Base-by-base conservation (phyloP, 345 rosid genomes). In the Brassica juncea region DNA sequence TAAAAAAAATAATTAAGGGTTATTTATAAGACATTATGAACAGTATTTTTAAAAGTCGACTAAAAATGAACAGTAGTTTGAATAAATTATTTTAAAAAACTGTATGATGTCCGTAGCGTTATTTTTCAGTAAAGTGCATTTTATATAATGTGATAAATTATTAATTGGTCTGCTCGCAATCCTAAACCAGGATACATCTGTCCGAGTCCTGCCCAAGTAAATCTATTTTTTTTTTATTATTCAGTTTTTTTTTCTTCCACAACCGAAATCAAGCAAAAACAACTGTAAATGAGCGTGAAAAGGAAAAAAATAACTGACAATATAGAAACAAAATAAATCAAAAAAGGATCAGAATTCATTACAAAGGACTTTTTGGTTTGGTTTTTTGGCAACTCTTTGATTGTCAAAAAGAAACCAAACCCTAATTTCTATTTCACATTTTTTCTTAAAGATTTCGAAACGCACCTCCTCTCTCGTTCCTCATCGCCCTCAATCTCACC, bases 401-500 rank as follows among this genome's bases (percentile, higher is more conserved):
- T 70, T 62, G 66, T 70, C 64, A n/a, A 59, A n/a, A 30, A 2
- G 42, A 71, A 47, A 73, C 82, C 79, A 68, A 80, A 74, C 82
- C 82, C 82, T 74, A 80, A 80, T 74, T 62, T 61, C 5, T 9
- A 68, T 30, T 30, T 6, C 39, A 44, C 66, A 73, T 79, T 73
- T 68, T 27, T 27, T 27, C 4, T 28, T 28, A 28, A 19, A 19
- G 31, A 28, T 28, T 28, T 28, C 65, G 78, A 73, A 79, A 67
- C 82, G 82, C 70, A 6, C 70, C 54, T 68, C 73, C 68, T 78
- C 74, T 68, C 74, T 73, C 74, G 66, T 73, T 73, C 30, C 82
- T 79, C 74, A 79, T 79, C 82, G 71, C 66, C 70, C 70, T 37
- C 73, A 19, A 35, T 70, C 39, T 32, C 77, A 44, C 78, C 75